Evolutionary conservation across 192 early-diverging fungal species (phyloP), one percentile per base, ranked within the genome.

Genomic region (Linnemannia zychae): DNA sequence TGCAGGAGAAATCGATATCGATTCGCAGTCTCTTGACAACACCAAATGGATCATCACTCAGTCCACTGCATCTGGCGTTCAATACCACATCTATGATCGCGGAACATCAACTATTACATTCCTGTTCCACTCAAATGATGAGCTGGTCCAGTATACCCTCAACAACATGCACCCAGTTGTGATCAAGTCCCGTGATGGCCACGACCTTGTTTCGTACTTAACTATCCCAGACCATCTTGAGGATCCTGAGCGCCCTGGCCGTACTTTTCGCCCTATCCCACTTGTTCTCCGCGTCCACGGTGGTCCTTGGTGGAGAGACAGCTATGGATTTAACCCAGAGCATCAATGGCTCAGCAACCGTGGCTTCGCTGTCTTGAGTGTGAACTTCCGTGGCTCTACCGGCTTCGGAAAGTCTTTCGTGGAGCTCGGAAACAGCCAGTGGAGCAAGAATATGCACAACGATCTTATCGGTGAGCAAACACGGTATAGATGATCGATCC

Each of bases 331-430:
- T 68, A 67, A 2, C 28, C 16, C 44, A 24, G 63, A 67, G 7
- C 77, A 78, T n/a, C 77, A 88, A 33, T 75, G 78, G 73, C 71
- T 88, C 12, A 71, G 87, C n/a, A 85, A 88, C 76, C 81, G 88
- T 47, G 88, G 88, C 13, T 89, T 66, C 60, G 82, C 82, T 33
- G 88, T 88, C 34, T 31, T 88, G 63, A 77, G 81, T 22, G 81
- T 88, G 34, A 84, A 88, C 44, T 88, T 73, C 77, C 78, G 87
- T 36, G 65, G 76, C 16, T 88, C 87, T 7, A 74, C 60, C 11
- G 87, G 87, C 33, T 80, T 88, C 13, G 82, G 78, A 38, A 88
- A 88, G 74, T 17, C 7, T 17, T 85, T 86, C 16, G 48, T 88
- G 36, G 72, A 71, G 17, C 38, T 67, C 18, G 84, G 67, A 24